Base-by-base conservation (phyloP, 805 yeast species). In the Wickerhamomyces ciferrii region DNA sequence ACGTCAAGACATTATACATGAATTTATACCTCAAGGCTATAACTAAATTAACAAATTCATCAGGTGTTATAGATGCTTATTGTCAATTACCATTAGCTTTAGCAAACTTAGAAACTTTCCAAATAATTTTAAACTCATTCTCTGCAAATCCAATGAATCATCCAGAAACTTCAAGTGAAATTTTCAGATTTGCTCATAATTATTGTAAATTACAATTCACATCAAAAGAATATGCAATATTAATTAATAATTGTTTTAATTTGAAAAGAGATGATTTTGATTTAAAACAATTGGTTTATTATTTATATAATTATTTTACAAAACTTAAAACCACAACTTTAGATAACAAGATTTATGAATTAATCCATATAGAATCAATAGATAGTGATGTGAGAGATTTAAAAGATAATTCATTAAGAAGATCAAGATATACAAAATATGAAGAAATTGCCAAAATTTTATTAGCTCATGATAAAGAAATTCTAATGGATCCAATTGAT, bases 31-130 rank as follows among this genome's bases (percentile, higher is more conserved):
- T 56, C 10, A 47, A 40, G 6, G 43, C 60, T 0, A 25, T 53
- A 1, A 40, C 54, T 0, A 40, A 32, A 1, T 8, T 41, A 1
- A 49, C 58, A 18, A 58, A 56, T 36, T 42, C 43, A 2, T 53
- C 58, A 1, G 61, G 61, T 15, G 47, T 53, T 8, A 38, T 56
- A 4, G 51, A 48, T 29, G 44, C 43, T 2, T 55, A 54, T 29
- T 42, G 51, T 6, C 40, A 40, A 10, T 17, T 53, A 4, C 55
- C 52, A 3, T 8, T 24, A 1, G 7, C 23, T 2, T 11, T 35
- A 4, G 15, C 49, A 5, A 45, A 50, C 31, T 10, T 34, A 1
- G 38, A 42, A 6, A 39, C 52, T 2, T 50, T 35, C 31, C 47
- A 48, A 17, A 49, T 51, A 5, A 9, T 57, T 18, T 41, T 54